Evolutionary conservation across 2,329 filamentous ascomycete genomes (phyloP).

Genomic region (Metarhizium guizhouense): DNA sequence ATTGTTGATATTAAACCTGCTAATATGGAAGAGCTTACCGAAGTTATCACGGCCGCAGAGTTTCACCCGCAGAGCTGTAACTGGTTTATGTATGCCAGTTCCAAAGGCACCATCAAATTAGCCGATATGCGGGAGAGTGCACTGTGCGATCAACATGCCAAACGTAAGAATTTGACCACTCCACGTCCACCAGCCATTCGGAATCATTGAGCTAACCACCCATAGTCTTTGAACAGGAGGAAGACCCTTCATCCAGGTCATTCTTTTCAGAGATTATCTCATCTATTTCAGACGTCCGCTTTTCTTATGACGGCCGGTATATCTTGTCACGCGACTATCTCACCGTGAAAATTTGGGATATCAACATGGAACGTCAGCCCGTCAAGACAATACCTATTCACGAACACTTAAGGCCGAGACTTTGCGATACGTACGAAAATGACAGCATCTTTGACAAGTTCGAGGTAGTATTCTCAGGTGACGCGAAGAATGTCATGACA

Average conservation of each 20-base stretch:
- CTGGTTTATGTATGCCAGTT: slow-evolving; percentile 99
- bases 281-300: slow-evolving; percentile 96
- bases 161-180: slow-evolving; percentile 48
- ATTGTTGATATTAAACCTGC: slow-evolving; percentile 99
- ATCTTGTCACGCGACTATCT: slow-evolving; percentile 96
- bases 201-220: slow-evolving; percentile 12
- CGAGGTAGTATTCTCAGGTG: slow-evolving; percentile 96
- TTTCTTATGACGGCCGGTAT: slow-evolving; percentile 92
- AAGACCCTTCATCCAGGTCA: slow-evolving; percentile 90
- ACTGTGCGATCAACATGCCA: slow-evolving; percentile 89
- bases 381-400: slow-evolving; percentile 99
- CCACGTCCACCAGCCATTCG: not conserved
- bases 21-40: slow-evolving; percentile 98
- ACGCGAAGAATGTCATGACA: slow-evolving; percentile 98
- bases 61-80: slow-evolving; percentile 97
- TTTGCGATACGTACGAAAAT: slow-evolving; percentile 98
- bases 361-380: slow-evolving; percentile 96
- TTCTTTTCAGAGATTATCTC: slow-evolving; percentile 99
- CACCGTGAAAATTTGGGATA: slow-evolving; percentile 99
- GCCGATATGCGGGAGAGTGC: slow-evolving; percentile 98
- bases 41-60: slow-evolving; percentile 96
- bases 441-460: slow-evolving; percentile 99
- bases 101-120: slow-evolving; percentile 97
- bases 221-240: slow-evolving; percentile 95
- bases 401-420: slow-evolving; percentile 84